phyloP scores from a whole-genome alignment of 805 yeast species.

The Barnettozyma sp. region DNA sequence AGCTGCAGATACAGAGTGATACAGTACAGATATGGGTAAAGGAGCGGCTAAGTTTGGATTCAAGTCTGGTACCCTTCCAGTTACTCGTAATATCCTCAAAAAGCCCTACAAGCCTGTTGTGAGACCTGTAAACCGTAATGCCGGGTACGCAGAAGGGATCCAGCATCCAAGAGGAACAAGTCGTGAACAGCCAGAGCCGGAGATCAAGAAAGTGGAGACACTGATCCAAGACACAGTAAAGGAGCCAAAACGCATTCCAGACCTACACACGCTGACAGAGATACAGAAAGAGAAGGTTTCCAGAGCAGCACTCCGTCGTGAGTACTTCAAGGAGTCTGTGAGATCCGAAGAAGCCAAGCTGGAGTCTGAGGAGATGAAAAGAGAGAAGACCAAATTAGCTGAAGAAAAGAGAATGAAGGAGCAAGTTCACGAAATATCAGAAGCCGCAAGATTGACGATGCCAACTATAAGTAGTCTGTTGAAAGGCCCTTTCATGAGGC shows the following conservation, averaged over 20 bases:
- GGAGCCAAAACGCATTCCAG: constrained; percentile 32
- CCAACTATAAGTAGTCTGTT: constrained; percentile 72
- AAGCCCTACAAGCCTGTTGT: constrained; percentile 39
- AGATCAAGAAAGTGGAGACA: constrained; percentile 52
- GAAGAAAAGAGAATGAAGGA: constrained; percentile 27
- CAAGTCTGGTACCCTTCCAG: constrained; percentile 80
- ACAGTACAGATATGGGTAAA: constrained; percentile 38
- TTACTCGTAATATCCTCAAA: constrained; percentile 67
- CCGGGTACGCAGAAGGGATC: constrained; percentile 68
- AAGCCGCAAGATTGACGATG: constrained; percentile 57
- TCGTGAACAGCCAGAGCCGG: constrained; percentile 47
- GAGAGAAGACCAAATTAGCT: constrained; percentile 22
- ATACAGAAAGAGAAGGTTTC: constrained; percentile 25
- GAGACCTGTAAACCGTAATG: constrained; percentile 41
- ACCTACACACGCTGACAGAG: constrained; percentile 19
- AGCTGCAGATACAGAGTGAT: constrained; percentile 1
- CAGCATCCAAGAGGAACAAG: constrained; percentile 58
- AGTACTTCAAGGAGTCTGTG: constrained; percentile 56
- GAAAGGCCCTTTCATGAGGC: constrained; percentile 63
- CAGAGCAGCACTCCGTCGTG: constrained; percentile 62
- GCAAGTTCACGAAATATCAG: constrained; percentile 35
- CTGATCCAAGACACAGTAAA: constrained; percentile 49
- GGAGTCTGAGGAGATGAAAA: constrained; percentile 28
- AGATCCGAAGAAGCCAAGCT: constrained; percentile 31
- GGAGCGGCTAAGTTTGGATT: constrained; percentile 40